Conservation (phyloP, 345 rosid species). For the Physaria fendleri region DNA sequence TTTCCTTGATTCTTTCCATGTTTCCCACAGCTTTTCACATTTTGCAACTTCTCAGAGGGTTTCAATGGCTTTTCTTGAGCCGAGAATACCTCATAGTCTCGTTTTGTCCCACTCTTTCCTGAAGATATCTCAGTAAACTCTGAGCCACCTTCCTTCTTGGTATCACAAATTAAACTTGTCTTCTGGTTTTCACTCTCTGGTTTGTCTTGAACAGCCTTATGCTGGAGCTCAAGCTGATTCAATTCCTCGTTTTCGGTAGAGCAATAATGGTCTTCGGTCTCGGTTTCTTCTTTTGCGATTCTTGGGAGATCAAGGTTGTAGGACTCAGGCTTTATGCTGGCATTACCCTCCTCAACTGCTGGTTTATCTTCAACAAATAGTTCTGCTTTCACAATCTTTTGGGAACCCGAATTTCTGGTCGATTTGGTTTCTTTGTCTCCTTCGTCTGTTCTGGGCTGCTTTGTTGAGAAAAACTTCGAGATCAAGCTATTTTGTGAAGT, state of each 20-base stretch:
- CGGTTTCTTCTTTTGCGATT: slow-evolving; percentile 5
- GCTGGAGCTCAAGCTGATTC: neutral
- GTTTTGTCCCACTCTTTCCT: slow-evolving; percentile 33
- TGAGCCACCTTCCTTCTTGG: slow-evolving; percentile 10
- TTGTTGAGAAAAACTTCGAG: slow-evolving; percentile 60
- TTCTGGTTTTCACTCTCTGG: neutral
- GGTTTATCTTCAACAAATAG: slow-evolving; percentile 4
- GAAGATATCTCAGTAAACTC: slow-evolving; percentile 21
- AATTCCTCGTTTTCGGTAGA: neutral
- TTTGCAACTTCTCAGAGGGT: neutral
- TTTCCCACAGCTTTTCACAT: slow-evolving; percentile 16
- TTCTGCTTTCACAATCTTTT: slow-evolving; percentile 10
- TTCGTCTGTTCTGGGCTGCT: slow-evolving; percentile 44
- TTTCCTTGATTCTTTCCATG: slow-evolving; percentile 24
- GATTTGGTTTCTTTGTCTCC: slow-evolving; percentile 25
- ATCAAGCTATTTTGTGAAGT: slow-evolving; percentile 45
- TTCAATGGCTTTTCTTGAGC: slow-evolving; percentile 29
- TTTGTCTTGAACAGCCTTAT: neutral
- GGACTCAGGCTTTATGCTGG: neutral
- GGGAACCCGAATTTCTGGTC: neutral
- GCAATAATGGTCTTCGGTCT: neutral
- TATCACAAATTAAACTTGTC: neutral
- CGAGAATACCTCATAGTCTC: slow-evolving; percentile 33
- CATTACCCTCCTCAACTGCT: slow-evolving; percentile 2
- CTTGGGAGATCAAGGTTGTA: neutral